Conservation (phyloP, 2,329 filamentous ascomycete species). For the Xylariaceae sp. region DNA sequence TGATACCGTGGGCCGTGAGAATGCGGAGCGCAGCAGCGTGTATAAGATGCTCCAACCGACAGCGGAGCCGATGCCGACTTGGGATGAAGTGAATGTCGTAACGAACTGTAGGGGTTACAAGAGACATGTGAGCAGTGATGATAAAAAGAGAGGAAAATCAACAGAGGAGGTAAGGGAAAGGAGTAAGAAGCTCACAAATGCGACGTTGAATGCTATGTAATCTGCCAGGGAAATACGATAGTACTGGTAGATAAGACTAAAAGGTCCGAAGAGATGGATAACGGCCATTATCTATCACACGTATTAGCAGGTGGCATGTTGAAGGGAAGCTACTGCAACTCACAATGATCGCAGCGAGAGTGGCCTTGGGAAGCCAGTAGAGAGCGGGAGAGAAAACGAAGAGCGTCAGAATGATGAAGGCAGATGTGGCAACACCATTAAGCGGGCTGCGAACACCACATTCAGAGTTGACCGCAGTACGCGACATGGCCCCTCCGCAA, state of each 20-base stretch:
- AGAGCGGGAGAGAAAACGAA: conserved; percentile 58
- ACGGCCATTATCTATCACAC: conserved; percentile 54
- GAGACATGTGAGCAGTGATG: background rate
- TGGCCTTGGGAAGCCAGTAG: conserved; percentile 66
- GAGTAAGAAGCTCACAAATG: conserved; percentile 37
- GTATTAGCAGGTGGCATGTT: background rate
- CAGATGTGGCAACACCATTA: conserved; percentile 57
- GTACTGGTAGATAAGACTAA: conserved; percentile 57
- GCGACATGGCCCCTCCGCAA: conserved; percentile 62
- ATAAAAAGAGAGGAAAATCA: background rate
- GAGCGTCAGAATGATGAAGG: conserved; percentile 58
- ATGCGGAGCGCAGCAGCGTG: conserved; percentile 55
- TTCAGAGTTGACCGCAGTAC: conserved; percentile 63
- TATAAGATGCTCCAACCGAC: conserved; percentile 63
- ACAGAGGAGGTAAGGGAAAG: background rate
- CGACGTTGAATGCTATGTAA: conserved; percentile 59
- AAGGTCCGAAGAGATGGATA: conserved; percentile 56
- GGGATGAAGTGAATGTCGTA: conserved; percentile 57
- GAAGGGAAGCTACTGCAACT: conserved; percentile 16
- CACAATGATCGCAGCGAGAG: conserved; percentile 59
- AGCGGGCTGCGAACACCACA: conserved; percentile 60
- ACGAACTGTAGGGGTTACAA: conserved; percentile 41
- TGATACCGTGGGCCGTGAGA: conserved; percentile 30
- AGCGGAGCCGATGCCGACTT: conserved; percentile 55
- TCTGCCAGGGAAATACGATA: conserved; percentile 63